A percentile compares a stretch with the other conserved stretches of the same genome.
These are phyloP conservation scores for Fusarium sp. DNA, from an alignment of 2,329 filamentous ascomycete genomes.

Conservation along the genomic window DNA sequence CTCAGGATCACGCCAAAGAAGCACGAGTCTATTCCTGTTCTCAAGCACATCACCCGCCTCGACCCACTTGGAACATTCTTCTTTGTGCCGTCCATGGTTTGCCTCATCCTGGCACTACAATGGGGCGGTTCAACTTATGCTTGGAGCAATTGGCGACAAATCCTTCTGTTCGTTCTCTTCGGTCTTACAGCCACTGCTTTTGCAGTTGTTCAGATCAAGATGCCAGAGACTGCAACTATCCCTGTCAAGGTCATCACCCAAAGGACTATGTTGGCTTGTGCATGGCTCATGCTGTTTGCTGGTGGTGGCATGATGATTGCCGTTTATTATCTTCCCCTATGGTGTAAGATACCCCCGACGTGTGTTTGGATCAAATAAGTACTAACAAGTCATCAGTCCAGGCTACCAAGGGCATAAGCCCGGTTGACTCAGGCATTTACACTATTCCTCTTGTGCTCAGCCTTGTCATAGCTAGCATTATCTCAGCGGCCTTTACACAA, in stretches of 20 bases:
- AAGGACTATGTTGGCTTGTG: conserved; percentile 65
- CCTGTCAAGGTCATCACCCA: conserved; percentile 67
- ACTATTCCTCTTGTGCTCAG: conserved; percentile 69
- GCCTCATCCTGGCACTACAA: conserved; percentile 72
- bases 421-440: conserved; percentile 68
- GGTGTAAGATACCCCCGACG: conserved; percentile 59
- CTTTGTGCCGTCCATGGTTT: conserved; percentile 71
- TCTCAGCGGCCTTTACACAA: conserved; percentile 63
- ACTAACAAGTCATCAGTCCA: conserved; percentile 60
- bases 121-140: conserved; percentile 70
- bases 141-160: conserved; percentile 67
- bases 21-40: conserved; percentile 50
- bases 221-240: conserved; percentile 69
- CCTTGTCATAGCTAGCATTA: conserved; percentile 65
- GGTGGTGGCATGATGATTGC: conserved; percentile 66
- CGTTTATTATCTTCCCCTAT: conserved; percentile 67
- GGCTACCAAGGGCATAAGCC: conserved; percentile 65
- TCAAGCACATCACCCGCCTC: conserved; percentile 64
- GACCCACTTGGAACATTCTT: conserved; percentile 71
- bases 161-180: conserved; percentile 67
- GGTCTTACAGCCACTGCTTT: conserved; percentile 62
- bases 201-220: conserved; percentile 64
- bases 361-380: not conserved
- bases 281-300: conserved; percentile 62
- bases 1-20: conserved; percentile 58